These are phyloP conservation scores for Cyclotella choctawhatcheeana DNA, from an alignment of 108 stramenopile genomes.

Conservation along the genomic window DNA sequence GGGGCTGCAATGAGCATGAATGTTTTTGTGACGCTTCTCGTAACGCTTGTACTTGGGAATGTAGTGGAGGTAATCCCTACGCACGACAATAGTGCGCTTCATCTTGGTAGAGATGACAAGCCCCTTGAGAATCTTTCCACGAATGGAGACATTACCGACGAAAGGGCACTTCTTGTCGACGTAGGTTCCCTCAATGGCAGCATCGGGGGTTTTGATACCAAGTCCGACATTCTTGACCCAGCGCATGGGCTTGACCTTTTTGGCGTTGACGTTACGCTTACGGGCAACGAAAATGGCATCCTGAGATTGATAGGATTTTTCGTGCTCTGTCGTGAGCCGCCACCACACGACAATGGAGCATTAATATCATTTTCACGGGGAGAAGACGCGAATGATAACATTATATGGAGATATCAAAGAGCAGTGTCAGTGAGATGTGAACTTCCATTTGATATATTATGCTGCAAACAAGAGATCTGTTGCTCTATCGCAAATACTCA, in stretches of 20 bases:
- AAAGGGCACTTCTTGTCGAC: slow-evolving; percentile 99
- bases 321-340: slow-evolving; percentile 79
- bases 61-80: slow-evolving; percentile 99
- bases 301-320: slow-evolving; percentile 99
- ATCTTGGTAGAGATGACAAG: slow-evolving; percentile 99
- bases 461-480: too few relatives aligned
- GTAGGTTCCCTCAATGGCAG: slow-evolving; percentile 95
- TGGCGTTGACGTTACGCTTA: slow-evolving; percentile 84
- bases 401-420: too few relatives aligned
- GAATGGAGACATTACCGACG: slow-evolving; percentile 98
- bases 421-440: too few relatives aligned
- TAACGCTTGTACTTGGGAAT: slow-evolving; percentile 99
- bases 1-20: slow-evolving; percentile 98
- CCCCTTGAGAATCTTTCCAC: slow-evolving; percentile 98
- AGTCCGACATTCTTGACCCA: slow-evolving; percentile 96
- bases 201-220: slow-evolving; percentile 98
- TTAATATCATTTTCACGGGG: neutral
- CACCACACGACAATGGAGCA: slow-evolving; percentile 55
- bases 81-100: slow-evolving; percentile 98
- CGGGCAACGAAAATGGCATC: slow-evolving; percentile 98
- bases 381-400: too few relatives aligned
- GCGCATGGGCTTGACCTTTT: slow-evolving; percentile 92
- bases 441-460: too few relatives aligned
- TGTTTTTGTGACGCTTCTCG: slow-evolving; percentile 99
- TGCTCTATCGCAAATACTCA: too few relatives aligned